Percentiles rank a stretch among this genome's conserved stretches.
Conservation (phyloP, 805 yeast genomes). For the Teunomyces cretensis region DNA sequence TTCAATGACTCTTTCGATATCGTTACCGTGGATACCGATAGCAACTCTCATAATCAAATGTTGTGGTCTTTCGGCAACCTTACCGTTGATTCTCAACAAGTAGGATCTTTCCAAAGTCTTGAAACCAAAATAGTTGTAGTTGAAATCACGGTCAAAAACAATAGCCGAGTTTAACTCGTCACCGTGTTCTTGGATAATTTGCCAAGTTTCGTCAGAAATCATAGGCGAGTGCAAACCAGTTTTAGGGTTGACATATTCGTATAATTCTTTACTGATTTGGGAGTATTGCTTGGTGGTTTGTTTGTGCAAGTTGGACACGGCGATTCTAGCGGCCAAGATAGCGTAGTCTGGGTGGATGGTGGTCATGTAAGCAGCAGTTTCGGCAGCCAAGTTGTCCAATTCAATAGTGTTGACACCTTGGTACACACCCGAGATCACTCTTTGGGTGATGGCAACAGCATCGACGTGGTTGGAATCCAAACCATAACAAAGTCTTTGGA, state of each 20-base stretch:
- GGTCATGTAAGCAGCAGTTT: slow-evolving; percentile 96
- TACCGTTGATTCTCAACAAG: slow-evolving; percentile 52
- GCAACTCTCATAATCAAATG: slow-evolving; percentile 63
- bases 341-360: slow-evolving; percentile 98
- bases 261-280: slow-evolving; percentile 70
- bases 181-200: slow-evolving; percentile 35
- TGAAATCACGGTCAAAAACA: slow-evolving; percentile 50
- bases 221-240: slow-evolving; percentile 56
- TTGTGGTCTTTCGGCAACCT: slow-evolving; percentile 62
- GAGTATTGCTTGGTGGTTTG: slow-evolving; percentile 88
- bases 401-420: slow-evolving; percentile 96
- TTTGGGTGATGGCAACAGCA: slow-evolving; percentile 92
- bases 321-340: slow-evolving; percentile 90
- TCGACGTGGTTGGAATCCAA: slow-evolving; percentile 89
- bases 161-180: slow-evolving; percentile 47
- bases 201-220: slow-evolving; percentile 43
- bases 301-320: slow-evolving; percentile 90
- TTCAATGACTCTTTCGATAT: slow-evolving; percentile 52
- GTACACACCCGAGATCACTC: slow-evolving; percentile 93
- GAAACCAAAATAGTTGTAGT: slow-evolving; percentile 59
- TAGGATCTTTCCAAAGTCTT: slow-evolving; percentile 62
- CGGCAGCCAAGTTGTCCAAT: slow-evolving; percentile 71
- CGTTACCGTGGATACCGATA: slow-evolving; percentile 58
- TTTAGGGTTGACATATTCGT: slow-evolving; percentile 77
- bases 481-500: slow-evolving; percentile 92